Base-by-base conservation (phyloP, 2,329 filamentous ascomycete species). In the Epichloe coenophiala region DNA sequence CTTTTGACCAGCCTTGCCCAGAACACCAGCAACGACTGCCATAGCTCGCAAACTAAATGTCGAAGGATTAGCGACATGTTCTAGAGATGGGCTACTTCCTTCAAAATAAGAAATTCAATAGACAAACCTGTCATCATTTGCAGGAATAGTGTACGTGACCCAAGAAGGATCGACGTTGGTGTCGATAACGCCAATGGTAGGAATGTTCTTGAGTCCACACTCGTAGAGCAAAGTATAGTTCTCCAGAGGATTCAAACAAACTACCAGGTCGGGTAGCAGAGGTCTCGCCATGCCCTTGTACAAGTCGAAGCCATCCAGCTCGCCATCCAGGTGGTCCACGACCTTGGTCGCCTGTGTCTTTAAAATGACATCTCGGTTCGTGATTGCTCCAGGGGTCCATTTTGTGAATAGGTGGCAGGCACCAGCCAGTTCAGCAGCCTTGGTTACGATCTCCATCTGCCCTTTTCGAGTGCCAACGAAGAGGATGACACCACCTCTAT, bases 81-180 rank as follows among this genome's bases (percentile, higher is more conserved):
- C 36, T 36, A 27, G 4, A 36, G 11, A 4, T 3, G 27, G 12
- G 8, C 5, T 19, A 15, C 15, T 11, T 19, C 17, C 8, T 23
- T 9, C 13, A 5, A 4, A 23, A 37, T 12, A 47, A 33, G 2
- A 3, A 23, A 4, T 6, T 15, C 5, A 23, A 23, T 9, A 38
- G 44, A 65, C 74, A 62, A 66, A 88, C 84, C 84, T 89, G 74
- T 98, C 93, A 63, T 98, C 93, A 66, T 98, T 98, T 47, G 88
- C 88, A 2, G 93, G 93, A 58, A 98, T 96, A 13, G 87, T 86
- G 64, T 98, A 98, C 4, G 93, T 97, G 47, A 97, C 89, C 80
- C 87, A 91, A 0, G 88, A 88, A 1, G 93, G 88, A 67, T 97
- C 86, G 2, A 83, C 84, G 66, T 98, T 86, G 1, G 93, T 97